Conservation (phyloP, 805 yeast genomes). For the Candida oleophila region DNA sequence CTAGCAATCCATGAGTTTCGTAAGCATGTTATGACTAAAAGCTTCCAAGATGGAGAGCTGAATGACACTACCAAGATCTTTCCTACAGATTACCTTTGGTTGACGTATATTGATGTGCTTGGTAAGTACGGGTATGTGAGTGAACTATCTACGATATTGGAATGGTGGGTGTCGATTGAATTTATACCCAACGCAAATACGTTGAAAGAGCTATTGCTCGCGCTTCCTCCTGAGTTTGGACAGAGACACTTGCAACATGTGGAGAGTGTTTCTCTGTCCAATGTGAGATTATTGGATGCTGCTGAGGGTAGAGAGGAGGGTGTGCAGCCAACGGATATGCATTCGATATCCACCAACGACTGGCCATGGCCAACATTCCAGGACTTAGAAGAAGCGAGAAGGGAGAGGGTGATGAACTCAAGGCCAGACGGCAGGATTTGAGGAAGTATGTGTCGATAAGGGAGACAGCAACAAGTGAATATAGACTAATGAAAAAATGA, state of each 20-base stretch:
- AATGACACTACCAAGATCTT: conserved; percentile 19
- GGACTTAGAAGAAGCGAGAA: conserved; percentile 10
- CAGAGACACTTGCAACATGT: conserved; percentile 38
- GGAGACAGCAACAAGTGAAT: too few relatives aligned
- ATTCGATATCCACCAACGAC: background rate
- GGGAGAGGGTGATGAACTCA: background rate
- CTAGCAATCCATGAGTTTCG: conserved; percentile 60
- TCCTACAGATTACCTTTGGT: conserved; percentile 52
- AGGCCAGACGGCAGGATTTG: background rate
- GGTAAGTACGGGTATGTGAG: conserved; percentile 45
- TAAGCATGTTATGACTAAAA: conserved; percentile 26
- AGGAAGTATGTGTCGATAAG: too few relatives aligned
- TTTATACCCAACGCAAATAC: conserved; percentile 42
- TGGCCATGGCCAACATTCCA: conserved; percentile 38
- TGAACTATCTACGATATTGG: conserved; percentile 50
- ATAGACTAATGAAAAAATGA: too few relatives aligned
- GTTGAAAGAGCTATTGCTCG: conserved; percentile 37
- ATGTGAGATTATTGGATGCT: background rate
- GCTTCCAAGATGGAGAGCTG: conserved; percentile 2
- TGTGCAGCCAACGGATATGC: background rate
- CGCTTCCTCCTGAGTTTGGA: conserved; percentile 37
- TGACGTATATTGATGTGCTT: conserved; percentile 50
- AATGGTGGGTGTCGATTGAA: conserved; percentile 53
- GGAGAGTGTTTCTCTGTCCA: conserved; percentile 13
- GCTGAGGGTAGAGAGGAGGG: too few relatives aligned